Evolutionary conservation across 768 basidiomycete genomes (phyloP).

Genomic region (Collybia sp.): DNA sequence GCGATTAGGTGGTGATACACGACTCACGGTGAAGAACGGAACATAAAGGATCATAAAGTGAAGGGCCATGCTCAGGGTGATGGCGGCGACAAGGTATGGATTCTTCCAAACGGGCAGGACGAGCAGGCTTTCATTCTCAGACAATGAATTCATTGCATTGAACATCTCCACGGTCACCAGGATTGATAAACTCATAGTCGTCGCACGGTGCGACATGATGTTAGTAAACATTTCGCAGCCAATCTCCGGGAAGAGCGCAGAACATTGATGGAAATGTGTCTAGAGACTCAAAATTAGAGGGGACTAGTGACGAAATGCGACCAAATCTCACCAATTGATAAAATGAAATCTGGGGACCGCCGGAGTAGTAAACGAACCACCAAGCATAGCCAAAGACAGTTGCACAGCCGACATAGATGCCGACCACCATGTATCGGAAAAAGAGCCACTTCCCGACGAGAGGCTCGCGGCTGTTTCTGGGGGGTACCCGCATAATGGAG

Average conservation of each 20-base stretch:
- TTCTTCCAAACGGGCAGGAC: slow-evolving; percentile 93
- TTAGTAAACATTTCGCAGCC: slow-evolving; percentile 97
- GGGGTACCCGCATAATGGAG: slow-evolving; percentile 94
- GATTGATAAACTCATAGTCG: slow-evolving; percentile 95
- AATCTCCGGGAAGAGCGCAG: slow-evolving; percentile 76
- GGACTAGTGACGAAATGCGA: slow-evolving; percentile 1
- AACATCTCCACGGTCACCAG: slow-evolving; percentile 97
- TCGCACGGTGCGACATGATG: slow-evolving; percentile 78
- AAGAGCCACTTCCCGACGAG: slow-evolving; percentile 92
- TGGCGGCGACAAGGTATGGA: slow-evolving; percentile 85
- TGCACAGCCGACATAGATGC: slow-evolving; percentile 89
- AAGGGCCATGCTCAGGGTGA: slow-evolving; percentile 85
- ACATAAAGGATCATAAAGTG: slow-evolving; percentile 97
- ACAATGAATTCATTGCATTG: slow-evolving; percentile 97
- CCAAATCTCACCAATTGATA: slow-evolving; percentile 73
- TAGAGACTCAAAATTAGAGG: slow-evolving; percentile 20
- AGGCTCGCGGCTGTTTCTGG: slow-evolving; percentile 85
- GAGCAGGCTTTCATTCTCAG: slow-evolving; percentile 93
- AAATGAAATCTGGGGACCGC: slow-evolving; percentile 91
- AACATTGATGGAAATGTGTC: slow-evolving; percentile 97
- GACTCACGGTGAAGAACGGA: slow-evolving; percentile 87
- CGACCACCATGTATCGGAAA: slow-evolving; percentile 92
- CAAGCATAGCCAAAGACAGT: slow-evolving; percentile 98
- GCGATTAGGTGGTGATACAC: neutral
- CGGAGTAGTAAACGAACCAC: slow-evolving; percentile 95